Evolutionary conservation across 2,329 filamentous ascomycete genomes (phyloP).

Genomic region (Bipolaris victoriae): DNA sequence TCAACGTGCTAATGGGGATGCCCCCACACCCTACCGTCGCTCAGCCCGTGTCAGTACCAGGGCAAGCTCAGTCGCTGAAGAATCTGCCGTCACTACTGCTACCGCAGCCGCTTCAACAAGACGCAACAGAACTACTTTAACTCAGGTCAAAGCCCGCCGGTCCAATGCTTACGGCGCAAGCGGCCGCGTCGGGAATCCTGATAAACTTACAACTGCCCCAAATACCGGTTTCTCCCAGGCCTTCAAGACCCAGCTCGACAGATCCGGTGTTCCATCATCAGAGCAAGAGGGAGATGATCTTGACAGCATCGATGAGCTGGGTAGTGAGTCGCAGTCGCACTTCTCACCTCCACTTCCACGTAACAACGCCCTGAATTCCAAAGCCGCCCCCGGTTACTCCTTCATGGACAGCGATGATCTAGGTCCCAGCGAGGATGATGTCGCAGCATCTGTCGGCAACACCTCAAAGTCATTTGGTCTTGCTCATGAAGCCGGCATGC

Average conservation of each 20-base stretch:
- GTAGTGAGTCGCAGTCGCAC: not conserved
- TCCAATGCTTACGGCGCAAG: slow-evolving; percentile 48
- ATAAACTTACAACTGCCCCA: slow-evolving; percentile 33
- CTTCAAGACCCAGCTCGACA: slow-evolving; percentile 37
- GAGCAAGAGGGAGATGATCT: slow-evolving; percentile 20
- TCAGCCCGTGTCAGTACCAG: slow-evolving; percentile 38
- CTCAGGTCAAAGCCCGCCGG: slow-evolving; percentile 39
- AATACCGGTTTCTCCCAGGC: slow-evolving; percentile 43
- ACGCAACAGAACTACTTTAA: slow-evolving; percentile 34
- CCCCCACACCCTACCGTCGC: slow-evolving; percentile 37
- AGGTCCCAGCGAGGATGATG: slow-evolving; percentile 29
- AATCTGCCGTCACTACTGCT: slow-evolving; percentile 28
- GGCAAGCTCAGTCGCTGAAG: slow-evolving; percentile 36
- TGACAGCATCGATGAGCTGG: slow-evolving; percentile 26
- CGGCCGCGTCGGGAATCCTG: slow-evolving; percentile 40
- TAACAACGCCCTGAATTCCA: not conserved
- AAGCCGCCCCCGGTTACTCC: slow-evolving; percentile 22
- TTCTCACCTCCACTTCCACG: slow-evolving; percentile 13
- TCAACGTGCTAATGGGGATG: slow-evolving; percentile 27
- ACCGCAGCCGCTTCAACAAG: slow-evolving; percentile 25
- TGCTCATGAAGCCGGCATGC: slow-evolving; percentile 43
- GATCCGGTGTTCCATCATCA: slow-evolving; percentile 32
- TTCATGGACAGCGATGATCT: slow-evolving; percentile 29
- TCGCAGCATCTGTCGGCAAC: slow-evolving; percentile 30
- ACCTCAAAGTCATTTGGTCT: slow-evolving; percentile 45